Base-by-base conservation (phyloP, 495 filamentous ascomycete genomes). In the Neurospora cerealis region DNA sequence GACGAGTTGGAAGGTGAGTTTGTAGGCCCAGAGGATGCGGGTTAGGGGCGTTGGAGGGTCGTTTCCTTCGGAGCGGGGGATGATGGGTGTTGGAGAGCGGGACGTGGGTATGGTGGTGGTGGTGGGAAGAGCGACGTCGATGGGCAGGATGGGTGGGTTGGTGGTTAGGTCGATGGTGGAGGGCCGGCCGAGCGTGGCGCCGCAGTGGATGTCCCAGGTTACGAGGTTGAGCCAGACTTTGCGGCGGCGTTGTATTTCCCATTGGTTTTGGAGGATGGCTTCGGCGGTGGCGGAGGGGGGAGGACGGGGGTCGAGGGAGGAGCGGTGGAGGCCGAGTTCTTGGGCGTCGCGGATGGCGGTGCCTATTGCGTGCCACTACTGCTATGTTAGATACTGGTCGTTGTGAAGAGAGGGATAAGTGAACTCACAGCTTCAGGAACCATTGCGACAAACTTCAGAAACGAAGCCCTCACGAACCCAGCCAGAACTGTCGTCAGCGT, bases 151-250 rank as follows among this genome's bases (percentile, higher is more conserved):
- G 0, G 85, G 84, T 34, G 75, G 83, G 62, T 78, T 79, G 40
- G 84, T 76, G 54, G 81, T 81, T 73, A 80, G 78, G 77, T 88
- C 84, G 54, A 87, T 85, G 39, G 86, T 85, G 5, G 86, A 86
- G 39, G 89, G 89, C 40, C 89, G 82, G 17, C 89, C 89, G 28
- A 91, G 84, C 32, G 89, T 85, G 71, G 86, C 84, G 15, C 85
- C 87, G 74, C 88, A 90, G 74, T 89, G 87, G 36, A 89, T 75
- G 74, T 91, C 89, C 87, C 89, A 91, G 24, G 84, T 76, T 40
- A 86, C 81, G 19, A 90, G 83, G 72, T 85, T 87, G 77, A 88
- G 82, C 88, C 88, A 91, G 41, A 88, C 75, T 76, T 81, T 84
- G 69, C 87, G 82, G 41, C 87, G 83, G 37, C 85, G 82, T 75